Conservation (phyloP, 2,329 filamentous ascomycete genomes). For the Metarhizium brunneum region DNA sequence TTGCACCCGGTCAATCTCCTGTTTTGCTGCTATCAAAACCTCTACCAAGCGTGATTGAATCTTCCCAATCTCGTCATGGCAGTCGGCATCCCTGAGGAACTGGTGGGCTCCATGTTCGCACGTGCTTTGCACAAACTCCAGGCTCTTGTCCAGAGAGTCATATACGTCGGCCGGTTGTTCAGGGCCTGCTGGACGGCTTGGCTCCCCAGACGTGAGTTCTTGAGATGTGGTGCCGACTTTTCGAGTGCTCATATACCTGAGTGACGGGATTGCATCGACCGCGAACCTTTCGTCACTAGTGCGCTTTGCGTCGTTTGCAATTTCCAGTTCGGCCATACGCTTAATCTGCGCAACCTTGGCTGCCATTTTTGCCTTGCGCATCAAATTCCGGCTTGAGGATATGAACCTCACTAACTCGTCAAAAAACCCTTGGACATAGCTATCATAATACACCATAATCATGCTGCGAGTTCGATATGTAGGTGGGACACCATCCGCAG, state of each 20-base stretch:
- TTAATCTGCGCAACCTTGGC: slow-evolving; percentile 61
- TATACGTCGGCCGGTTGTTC: slow-evolving; percentile 39
- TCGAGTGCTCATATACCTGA: slow-evolving; percentile 30
- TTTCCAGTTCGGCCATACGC: slow-evolving; percentile 48
- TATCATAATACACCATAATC: slow-evolving; percentile 89
- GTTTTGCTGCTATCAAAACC: slow-evolving; percentile 50
- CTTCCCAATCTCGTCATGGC: slow-evolving; percentile 63
- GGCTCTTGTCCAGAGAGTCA: slow-evolving; percentile 65
- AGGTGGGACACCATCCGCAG: slow-evolving; percentile 35
- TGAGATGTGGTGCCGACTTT: slow-evolving; percentile 20
- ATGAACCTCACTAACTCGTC: slow-evolving; percentile 77
- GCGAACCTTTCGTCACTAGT: slow-evolving; percentile 25
- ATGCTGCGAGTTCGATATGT: slow-evolving; percentile 64
- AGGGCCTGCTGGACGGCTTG: neutral
- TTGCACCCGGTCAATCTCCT: slow-evolving; percentile 47
- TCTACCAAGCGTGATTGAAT: slow-evolving; percentile 57
- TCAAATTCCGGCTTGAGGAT: slow-evolving; percentile 68
- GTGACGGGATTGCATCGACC: slow-evolving; percentile 26
- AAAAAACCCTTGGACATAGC: slow-evolving; percentile 73
- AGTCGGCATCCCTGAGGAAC: slow-evolving; percentile 80
- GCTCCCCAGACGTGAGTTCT: slow-evolving; percentile 10
- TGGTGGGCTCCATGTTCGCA: slow-evolving; percentile 85
- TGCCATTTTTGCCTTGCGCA: slow-evolving; percentile 83
- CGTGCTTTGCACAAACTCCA: slow-evolving; percentile 71
- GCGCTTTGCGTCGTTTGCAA: slow-evolving; percentile 36